Percentiles rank a stretch among this genome's conserved stretches.
Conservation (phyloP, 768 basidiomycete genomes). For the Lactarius deliciosus region DNA sequence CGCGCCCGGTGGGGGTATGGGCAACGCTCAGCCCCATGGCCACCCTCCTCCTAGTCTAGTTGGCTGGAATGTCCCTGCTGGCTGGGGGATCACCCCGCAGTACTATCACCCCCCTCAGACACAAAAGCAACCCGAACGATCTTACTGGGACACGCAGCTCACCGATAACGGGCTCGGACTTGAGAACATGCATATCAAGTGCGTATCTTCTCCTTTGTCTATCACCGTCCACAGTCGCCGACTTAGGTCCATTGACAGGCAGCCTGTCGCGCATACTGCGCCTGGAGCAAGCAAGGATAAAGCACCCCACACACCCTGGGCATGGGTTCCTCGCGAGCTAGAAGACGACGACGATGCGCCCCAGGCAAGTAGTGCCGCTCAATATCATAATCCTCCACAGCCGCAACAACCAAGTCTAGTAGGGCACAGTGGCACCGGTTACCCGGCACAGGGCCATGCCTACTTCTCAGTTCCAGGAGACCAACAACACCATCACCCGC, state of each 20-base stretch:
- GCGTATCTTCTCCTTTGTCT: constrained; percentile 34
- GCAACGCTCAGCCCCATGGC: constrained; percentile 8
- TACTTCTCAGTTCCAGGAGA: constrained; percentile 24
- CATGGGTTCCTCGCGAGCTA: constrained; percentile 59
- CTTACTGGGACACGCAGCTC: constrained; percentile 61
- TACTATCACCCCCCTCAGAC: constrained; percentile 61
- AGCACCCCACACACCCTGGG: constrained; percentile 63
- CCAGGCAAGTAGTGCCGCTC: constrained; percentile 20
- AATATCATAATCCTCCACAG: constrained; percentile 24
- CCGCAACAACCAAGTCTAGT: constrained; percentile 26
- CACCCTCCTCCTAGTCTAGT: constrained; percentile 20
- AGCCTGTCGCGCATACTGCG: constrained; percentile 3
- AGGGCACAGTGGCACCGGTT: constrained; percentile 9
- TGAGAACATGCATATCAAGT: constrained; percentile 65
- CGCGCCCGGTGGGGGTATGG: constrained; percentile 1
- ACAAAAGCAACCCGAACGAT: constrained; percentile 59
- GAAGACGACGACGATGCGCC: constrained; percentile 35
- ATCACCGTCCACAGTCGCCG: neutral
- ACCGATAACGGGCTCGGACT: constrained; percentile 65
- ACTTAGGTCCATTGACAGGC: constrained; percentile 3
- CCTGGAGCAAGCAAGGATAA: constrained; percentile 32
- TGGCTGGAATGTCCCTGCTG: constrained; percentile 27
- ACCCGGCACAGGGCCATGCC: constrained; percentile 25
- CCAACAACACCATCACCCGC: constrained; percentile 15
- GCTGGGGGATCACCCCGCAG: constrained; percentile 28